Evolutionary conservation across 805 yeast genomes (phyloP).

Genomic region (Kluyveromyces aestuarii): DNA sequence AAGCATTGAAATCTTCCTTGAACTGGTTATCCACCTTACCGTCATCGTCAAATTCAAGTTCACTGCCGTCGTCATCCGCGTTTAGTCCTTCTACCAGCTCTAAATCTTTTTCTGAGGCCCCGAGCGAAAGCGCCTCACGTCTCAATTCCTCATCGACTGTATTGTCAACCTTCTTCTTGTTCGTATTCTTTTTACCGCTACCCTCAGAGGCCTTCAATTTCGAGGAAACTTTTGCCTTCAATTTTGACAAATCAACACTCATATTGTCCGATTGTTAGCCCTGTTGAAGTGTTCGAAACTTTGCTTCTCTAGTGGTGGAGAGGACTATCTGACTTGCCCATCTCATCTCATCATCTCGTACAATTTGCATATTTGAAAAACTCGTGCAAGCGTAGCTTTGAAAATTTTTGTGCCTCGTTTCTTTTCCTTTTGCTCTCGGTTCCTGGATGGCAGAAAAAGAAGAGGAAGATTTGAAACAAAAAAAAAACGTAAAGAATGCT

Average conservation of each 20-base stretch:
- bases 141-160: slow-evolving; percentile 33
- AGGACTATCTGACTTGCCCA: slow-evolving; percentile 7
- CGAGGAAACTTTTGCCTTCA: slow-evolving; percentile 55
- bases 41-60: slow-evolving; percentile 33
- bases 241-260: slow-evolving; percentile 34
- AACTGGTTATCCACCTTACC: slow-evolving; percentile 31
- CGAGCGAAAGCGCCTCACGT: slow-evolving; percentile 69
- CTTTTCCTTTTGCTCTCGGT: background rate
- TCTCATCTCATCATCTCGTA: slow-evolving; percentile 11
- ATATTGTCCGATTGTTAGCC: background rate
- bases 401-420: background rate
- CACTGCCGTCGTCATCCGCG: slow-evolving; percentile 39
- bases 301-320: background rate
- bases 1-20: slow-evolving; percentile 45
- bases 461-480: too few species aligned
- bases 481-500: too few species aligned
- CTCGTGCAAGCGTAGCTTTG: background rate
- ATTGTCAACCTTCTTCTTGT: slow-evolving; percentile 15
- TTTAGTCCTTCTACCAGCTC: slow-evolving; percentile 47
- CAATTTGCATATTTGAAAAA: background rate
- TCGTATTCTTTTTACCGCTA: slow-evolving; percentile 12
- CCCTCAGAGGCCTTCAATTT: slow-evolving; percentile 34
- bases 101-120: slow-evolving; percentile 82
- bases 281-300: background rate
- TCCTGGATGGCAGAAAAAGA: too few species aligned